A percentile compares a stretch with the other conserved stretches of the same genome.
Conservation (phyloP, 1,284 basidiomycete species). For the Coniferiporia weirii region DNA sequence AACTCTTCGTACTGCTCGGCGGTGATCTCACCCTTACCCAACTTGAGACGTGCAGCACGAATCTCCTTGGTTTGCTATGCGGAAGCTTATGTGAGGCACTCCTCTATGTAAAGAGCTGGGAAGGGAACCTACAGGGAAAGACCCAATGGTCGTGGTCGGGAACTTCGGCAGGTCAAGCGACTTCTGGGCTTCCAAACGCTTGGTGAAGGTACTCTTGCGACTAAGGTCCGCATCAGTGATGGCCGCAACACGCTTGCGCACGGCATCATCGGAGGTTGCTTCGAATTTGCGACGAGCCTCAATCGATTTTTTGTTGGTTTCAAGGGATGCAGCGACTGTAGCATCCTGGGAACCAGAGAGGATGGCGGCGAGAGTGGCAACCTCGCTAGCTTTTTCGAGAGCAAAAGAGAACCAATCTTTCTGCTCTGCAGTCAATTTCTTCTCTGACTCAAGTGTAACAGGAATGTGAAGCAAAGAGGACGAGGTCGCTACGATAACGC, state of each 20-base stretch:
- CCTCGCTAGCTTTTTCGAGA: conserved; percentile 93
- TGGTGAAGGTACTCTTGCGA: conserved; percentile 88
- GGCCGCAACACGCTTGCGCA: conserved; percentile 92
- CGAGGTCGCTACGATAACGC: conserved; percentile 92
- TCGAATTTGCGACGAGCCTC: conserved; percentile 96
- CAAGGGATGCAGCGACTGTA: conserved; percentile 63
- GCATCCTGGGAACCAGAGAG: conserved; percentile 80
- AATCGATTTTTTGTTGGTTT: conserved; percentile 90
- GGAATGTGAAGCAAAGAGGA: conserved; percentile 99
- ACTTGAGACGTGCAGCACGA: conserved; percentile 90
- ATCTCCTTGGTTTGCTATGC: conserved; percentile 97
- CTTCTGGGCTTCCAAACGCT: conserved; percentile 86
- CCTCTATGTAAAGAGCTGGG: background rate
- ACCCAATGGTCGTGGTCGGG: conserved; percentile 98
- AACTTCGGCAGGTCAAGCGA: conserved; percentile 93
- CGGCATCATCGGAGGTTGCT: conserved; percentile 88
- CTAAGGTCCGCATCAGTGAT: conserved; percentile 87
- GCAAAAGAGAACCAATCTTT: conserved; percentile 99
- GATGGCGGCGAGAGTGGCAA: conserved; percentile 80
- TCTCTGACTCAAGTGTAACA: conserved; percentile 91
- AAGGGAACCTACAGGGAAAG: conserved; percentile 72
- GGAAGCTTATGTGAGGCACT: conserved; percentile 8
- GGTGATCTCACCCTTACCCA: conserved; percentile 90
- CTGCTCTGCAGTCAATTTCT: conserved; percentile 85
- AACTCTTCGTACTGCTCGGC: conserved; percentile 92